phyloP scores from a whole-genome alignment of 495 filamentous ascomycete species.

The Tuber microsphaerosporum region DNA sequence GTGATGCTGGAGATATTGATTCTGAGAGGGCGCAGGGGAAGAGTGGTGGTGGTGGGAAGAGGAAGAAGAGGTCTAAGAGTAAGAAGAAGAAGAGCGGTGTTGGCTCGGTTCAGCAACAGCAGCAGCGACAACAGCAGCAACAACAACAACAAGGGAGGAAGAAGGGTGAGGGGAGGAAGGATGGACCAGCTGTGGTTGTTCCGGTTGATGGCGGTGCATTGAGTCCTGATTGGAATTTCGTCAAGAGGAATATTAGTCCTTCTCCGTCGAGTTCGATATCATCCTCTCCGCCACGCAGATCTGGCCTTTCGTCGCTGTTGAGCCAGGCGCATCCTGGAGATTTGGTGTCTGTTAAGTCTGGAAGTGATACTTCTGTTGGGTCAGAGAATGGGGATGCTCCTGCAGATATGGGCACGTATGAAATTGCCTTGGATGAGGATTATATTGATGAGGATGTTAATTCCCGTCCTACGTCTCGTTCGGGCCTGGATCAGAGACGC shows the following conservation, averaged over 20 bases:
- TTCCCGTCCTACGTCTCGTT: slow-evolving; percentile 37
- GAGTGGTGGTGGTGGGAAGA: slow-evolving; percentile 22
- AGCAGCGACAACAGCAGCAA: slow-evolving; percentile 5
- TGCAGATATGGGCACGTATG: slow-evolving; percentile 66
- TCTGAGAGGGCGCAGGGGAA: slow-evolving; percentile 11
- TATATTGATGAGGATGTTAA: slow-evolving; percentile 69
- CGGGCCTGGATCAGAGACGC: slow-evolving; percentile 42
- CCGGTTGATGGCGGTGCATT: slow-evolving; percentile 9
- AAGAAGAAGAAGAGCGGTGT: slow-evolving; percentile 11
- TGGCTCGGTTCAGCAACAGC: not conserved
- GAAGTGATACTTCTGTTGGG: slow-evolving; percentile 51
- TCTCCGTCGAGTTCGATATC: slow-evolving; percentile 43
- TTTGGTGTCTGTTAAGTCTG: slow-evolving; percentile 35
- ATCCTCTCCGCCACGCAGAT: slow-evolving; percentile 37
- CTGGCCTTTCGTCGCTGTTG: slow-evolving; percentile 27
- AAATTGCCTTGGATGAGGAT: slow-evolving; percentile 79
- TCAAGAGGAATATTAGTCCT: slow-evolving; percentile 25
- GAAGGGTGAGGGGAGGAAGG: slow-evolving; percentile 12
- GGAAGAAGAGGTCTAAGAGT: slow-evolving; percentile 29
- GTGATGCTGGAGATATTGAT: slow-evolving; percentile 25
- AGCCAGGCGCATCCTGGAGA: slow-evolving; percentile 35
- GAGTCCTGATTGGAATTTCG: slow-evolving; percentile 29
- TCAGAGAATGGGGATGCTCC: slow-evolving; percentile 52
- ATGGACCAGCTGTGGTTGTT: not conserved
- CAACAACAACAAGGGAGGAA: slow-evolving; percentile 13